These are phyloP conservation scores for Phalaenopsis equestris DNA, from an alignment of 106 monocot genomes.

Conservation along the genomic window DNA sequence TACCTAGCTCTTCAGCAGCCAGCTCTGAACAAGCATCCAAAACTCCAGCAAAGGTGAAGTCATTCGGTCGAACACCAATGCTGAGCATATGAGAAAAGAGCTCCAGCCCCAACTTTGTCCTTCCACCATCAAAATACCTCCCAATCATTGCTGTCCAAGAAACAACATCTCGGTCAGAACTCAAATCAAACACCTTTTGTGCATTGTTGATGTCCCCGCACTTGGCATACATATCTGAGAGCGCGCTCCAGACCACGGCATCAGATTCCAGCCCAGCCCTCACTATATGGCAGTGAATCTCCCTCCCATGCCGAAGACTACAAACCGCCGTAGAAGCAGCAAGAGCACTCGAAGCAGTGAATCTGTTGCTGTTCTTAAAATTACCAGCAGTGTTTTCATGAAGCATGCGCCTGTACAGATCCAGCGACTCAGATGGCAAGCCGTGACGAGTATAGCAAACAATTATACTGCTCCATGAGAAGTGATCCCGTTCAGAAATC, in stretches of 20 bases:
- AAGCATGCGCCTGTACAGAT: constrained; percentile 11
- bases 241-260: constrained; percentile 8
- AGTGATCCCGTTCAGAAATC: constrained; percentile 14
- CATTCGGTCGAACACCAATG: constrained; percentile 10
- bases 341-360: constrained; percentile 14
- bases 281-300: constrained; percentile 12
- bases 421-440: constrained; percentile 4
- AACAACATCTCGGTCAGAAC: constrained; percentile 15
- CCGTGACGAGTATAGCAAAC: constrained; percentile 7
- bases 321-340: background rate
- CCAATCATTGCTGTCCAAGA: constrained; percentile 23
- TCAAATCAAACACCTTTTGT: constrained; percentile 3
- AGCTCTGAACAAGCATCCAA: constrained; percentile 13
- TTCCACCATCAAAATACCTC: constrained; percentile 12
- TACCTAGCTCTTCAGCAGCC: constrained; percentile 11
- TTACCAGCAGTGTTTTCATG: background rate
- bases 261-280: constrained; percentile 9
- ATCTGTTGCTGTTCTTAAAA: background rate
- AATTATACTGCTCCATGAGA: constrained; percentile 21
- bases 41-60: constrained; percentile 19
- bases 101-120: background rate
- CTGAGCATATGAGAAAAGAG: constrained; percentile 16
- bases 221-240: constrained; percentile 16
- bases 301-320: constrained; percentile 12
- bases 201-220: constrained; percentile 12